Percentiles rank a stretch among this genome's conserved stretches.
These are phyloP conservation scores for Fusarium avenaceum DNA, from an alignment of 2,329 filamentous ascomycete genomes.

Conservation along the genomic window DNA sequence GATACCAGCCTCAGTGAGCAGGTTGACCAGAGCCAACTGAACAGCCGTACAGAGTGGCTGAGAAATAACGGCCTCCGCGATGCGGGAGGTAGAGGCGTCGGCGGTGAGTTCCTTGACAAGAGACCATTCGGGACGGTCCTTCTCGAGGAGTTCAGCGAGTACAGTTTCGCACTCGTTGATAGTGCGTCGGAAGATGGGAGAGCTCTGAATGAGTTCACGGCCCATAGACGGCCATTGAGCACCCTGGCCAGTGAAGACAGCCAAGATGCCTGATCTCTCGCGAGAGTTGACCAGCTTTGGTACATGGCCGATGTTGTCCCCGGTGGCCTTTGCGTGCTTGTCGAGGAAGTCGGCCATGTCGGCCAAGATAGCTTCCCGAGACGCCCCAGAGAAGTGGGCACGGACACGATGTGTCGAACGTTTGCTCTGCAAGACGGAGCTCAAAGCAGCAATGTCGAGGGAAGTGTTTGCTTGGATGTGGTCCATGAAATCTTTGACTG, in stretches of 20 bases:
- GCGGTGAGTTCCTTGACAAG: background rate
- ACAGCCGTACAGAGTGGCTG: constrained; percentile 20
- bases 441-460: background rate
- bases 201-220: background rate
- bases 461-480: background rate
- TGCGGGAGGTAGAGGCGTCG: background rate
- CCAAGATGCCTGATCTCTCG: background rate
- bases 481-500: background rate
- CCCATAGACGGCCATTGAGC: constrained; percentile 26
- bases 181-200: background rate
- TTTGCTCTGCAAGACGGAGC: background rate
- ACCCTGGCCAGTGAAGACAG: constrained; percentile 13
- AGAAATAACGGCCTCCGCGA: constrained; percentile 3
- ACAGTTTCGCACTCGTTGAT: background rate
- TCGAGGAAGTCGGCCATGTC: constrained; percentile 1
- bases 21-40: background rate
- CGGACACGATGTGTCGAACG: background rate
- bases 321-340: background rate
- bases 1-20: constrained; percentile 41
- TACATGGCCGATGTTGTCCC: background rate
- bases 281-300: background rate
- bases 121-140: background rate
- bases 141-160: background rate
- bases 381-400: background rate
- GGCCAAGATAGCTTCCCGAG: background rate